phyloP scores from a whole-genome alignment of 2,329 filamentous ascomycete species.

The Phaeosphaeriaceae sp. region DNA sequence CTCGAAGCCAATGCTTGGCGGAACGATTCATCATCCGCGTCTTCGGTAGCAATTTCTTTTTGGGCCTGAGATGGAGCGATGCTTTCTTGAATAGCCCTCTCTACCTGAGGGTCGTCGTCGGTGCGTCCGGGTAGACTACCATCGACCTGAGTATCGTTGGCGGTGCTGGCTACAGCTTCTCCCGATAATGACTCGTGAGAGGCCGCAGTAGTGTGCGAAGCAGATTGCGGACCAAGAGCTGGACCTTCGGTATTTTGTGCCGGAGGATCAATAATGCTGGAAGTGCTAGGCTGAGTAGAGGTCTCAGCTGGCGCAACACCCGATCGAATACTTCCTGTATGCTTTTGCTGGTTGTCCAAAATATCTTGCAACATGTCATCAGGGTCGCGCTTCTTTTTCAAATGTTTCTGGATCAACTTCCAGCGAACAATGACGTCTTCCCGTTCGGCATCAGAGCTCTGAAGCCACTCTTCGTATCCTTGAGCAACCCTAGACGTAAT shows the following conservation, averaged over 20 bases:
- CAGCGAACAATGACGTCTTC: constrained; percentile 21
- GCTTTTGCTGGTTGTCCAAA: constrained; percentile 23
- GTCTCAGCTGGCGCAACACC: neutral
- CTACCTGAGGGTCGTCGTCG: neutral
- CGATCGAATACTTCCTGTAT: constrained; percentile 12
- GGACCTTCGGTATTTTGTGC: neutral
- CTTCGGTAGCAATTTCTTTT: neutral
- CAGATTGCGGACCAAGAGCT: neutral
- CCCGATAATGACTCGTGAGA: neutral
- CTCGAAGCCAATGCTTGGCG: constrained; percentile 22
- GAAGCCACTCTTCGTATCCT: constrained; percentile 26
- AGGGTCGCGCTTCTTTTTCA: constrained; percentile 12
- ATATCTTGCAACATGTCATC: constrained; percentile 37
- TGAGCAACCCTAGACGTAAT: constrained; percentile 22
- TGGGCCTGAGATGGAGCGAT: constrained; percentile 15
- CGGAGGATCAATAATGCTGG: neutral
- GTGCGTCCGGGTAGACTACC: neutral
- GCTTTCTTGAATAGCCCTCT: constrained; percentile 2
- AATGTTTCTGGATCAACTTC: constrained; percentile 16
- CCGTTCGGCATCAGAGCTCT: constrained; percentile 20
- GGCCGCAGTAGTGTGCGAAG: neutral
- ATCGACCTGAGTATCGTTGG: neutral
- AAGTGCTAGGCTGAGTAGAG: neutral
- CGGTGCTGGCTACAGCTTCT: neutral
- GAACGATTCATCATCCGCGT: constrained; percentile 18